A percentile compares a stretch with the other conserved stretches of the same genome.
Evolutionary conservation across 1,284 basidiomycete genomes (phyloP).

Genomic region (Cystobasidiaceae sp.): DNA sequence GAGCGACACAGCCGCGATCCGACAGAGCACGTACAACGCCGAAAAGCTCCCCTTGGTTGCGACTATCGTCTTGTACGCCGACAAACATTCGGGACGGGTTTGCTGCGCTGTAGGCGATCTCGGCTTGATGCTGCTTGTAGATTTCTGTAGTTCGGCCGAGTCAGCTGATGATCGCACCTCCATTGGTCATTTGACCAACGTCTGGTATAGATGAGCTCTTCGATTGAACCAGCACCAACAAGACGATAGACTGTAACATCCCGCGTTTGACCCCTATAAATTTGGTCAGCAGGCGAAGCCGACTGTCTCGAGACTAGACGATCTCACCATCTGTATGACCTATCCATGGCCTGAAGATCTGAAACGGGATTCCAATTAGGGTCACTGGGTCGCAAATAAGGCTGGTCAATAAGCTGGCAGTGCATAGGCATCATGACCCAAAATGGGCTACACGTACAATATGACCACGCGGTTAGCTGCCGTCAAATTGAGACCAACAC

Average conservation of each 20-base stretch:
- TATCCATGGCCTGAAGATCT: conserved; percentile 37
- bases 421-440: no score
- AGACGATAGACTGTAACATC: conserved; percentile 80
- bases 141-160: background rate
- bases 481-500: conserved; percentile 64
- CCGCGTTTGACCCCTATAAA: conserved; percentile 66
- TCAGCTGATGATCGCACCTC: background rate
- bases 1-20: background rate
- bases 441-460: conserved; percentile 48
- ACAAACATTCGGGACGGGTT: conserved; percentile 35
- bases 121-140: conserved; percentile 22
- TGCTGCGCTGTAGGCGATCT: conserved; percentile 34
- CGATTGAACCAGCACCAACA: conserved; percentile 67
- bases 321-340: conserved; percentile 27
- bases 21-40: conserved; percentile 20
- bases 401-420: no score
- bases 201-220: conserved; percentile 41
- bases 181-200: conserved; percentile 32
- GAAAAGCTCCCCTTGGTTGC: conserved; percentile 33
- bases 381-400: conserved; percentile 51
- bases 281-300: no score
- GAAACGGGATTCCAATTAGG: conserved; percentile 64
- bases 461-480: conserved; percentile 79
- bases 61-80: conserved; percentile 39
- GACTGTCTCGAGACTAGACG: no score